Evolutionary conservation across 805 yeast genomes (phyloP), one percentile per base, ranked within the genome.

Genomic region (Lachancea thermotolerans): DNA sequence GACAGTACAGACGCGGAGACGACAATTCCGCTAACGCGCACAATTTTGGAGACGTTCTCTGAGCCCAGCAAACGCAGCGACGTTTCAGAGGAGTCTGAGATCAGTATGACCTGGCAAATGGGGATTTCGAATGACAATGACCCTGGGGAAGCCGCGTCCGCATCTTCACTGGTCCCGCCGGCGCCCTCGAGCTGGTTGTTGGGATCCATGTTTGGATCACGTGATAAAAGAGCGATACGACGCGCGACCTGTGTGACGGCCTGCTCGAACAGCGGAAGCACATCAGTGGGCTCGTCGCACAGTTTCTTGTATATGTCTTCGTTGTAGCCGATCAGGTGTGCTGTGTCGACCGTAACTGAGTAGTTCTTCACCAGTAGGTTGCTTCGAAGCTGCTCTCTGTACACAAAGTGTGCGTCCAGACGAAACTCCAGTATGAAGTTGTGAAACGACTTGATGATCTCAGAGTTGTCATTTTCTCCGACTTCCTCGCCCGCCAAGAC

Each of bases 301-400:
- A 93, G 71, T 52, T 79, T 79, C 64, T 89, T 91, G 60, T 88
- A 90, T 43, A 93, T 72, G 54, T 86, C 95, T 59, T 88, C 98
- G 58, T 88, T 86, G 69, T 79, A 93, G 8, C 88, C 82, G 45
- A 91, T 84, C 47, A 93, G 69, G 60, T 93, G 96, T 44, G 84
- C 95, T 39, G 86, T 74, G 52, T 85, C 80, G 10, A 93, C 95
- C 2, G 78, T 76, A 42, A 93, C 66, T 35, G 74, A 76, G 66
- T 79, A 90, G 56, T 82, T 79, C 45, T 82, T 82, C 51, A 87
- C 82, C 41, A 91, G 71, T 39, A 95, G 69, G 64, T 90, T 88
- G 57, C 88, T 95, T 54, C 96, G 74, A 45, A 93, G 72, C 62
- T 90, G 96, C 57, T 90, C 96, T 72, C 95, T 74, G 70, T 91